Conservation (phyloP, 2,329 filamentous ascomycete species). For the Paramyrothecium sp. region DNA sequence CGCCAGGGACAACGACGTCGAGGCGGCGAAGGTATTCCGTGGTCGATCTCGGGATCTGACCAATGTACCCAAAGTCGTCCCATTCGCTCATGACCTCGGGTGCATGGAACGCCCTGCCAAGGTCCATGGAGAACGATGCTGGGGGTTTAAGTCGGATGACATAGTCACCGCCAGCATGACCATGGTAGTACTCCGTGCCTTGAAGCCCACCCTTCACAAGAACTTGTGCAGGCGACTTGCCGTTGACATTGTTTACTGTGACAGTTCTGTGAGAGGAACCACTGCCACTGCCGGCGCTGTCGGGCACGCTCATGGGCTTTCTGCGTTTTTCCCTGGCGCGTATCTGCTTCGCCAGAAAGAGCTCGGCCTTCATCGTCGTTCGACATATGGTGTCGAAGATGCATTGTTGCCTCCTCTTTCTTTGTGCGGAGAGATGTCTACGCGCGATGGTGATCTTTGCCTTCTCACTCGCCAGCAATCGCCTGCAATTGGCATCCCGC, state of each 20-base stretch:
- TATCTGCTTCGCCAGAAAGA: no score
- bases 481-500: not conserved
- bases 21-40: no score
- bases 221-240: not conserved
- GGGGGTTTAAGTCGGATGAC: constrained; percentile 20
- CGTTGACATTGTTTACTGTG: not conserved
- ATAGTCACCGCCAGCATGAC: constrained; percentile 19
- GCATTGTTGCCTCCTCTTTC: no score
- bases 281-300: not conserved
- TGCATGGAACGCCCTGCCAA: not conserved
- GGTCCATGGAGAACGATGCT: not conserved
- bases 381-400: no score
- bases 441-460: no score
- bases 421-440: no score
- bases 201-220: not conserved
- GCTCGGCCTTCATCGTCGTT: no score
- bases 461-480: no score
- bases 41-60: no score
- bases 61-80: constrained; percentile 2
- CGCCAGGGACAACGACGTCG: no score
- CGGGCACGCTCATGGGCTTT: not conserved
- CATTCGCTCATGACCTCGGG: not conserved
- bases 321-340: no score
- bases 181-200: constrained; percentile 18
- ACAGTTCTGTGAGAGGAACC: not conserved